Evolutionary conservation across 495 filamentous ascomycete species (phyloP).

Genomic region (Talaromyces ruber): DNA sequence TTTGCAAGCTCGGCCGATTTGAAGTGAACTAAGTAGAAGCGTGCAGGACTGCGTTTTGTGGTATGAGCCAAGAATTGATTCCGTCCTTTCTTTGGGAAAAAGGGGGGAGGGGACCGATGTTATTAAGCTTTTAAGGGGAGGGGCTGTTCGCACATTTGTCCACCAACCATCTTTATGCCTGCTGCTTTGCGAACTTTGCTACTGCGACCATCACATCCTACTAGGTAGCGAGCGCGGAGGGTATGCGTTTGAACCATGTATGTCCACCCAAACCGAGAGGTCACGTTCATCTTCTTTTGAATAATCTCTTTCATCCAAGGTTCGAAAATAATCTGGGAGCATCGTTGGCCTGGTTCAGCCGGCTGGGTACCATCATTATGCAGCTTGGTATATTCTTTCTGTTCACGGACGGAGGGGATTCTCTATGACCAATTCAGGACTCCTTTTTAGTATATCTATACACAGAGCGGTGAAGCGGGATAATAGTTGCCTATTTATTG

Average conservation of each 20-base stretch:
- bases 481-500: neutral
- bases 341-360: slow-evolving; percentile 12
- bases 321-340: slow-evolving; percentile 16
- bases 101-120: neutral
- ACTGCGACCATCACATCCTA: slow-evolving; percentile 18
- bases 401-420: slow-evolving; percentile 2
- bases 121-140: neutral
- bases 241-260: slow-evolving; percentile 6
- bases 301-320: slow-evolving; percentile 10
- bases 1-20: slow-evolving; percentile 16
- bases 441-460: neutral
- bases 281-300: slow-evolving; percentile 2
- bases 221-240: slow-evolving; percentile 12
- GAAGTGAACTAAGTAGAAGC: slow-evolving; percentile 22
- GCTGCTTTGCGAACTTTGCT: slow-evolving; percentile 14
- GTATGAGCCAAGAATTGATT: neutral
- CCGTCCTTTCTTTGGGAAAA: neutral
- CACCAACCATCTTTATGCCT: slow-evolving; percentile 15
- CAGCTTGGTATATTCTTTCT: slow-evolving; percentile 3
- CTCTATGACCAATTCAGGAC: neutral
- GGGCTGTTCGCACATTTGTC: slow-evolving; percentile 13
- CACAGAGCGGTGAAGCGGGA: neutral
- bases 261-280: slow-evolving; percentile 8
- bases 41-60: slow-evolving; percentile 10
- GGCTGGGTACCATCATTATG: slow-evolving; percentile 10